These are phyloP conservation scores for Albatrellus ellisii DNA, from an alignment of 768 basidiomycete genomes.

Conservation along the genomic window DNA sequence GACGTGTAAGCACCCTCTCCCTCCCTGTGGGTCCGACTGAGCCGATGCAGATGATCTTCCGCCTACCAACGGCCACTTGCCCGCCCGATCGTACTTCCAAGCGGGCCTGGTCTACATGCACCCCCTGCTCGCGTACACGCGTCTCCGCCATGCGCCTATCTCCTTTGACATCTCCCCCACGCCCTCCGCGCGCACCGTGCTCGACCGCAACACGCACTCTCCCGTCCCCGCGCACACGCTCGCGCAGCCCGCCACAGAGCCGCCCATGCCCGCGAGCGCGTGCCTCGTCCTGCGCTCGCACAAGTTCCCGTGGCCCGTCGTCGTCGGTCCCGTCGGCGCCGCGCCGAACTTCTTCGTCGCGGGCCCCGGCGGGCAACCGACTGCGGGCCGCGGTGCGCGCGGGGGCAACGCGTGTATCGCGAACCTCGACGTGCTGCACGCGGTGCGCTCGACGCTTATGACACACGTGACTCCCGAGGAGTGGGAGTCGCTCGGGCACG, in stretches of 20 bases:
- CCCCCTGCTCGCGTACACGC: constrained; percentile 44
- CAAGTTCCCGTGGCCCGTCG: background rate
- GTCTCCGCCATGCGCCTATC: constrained; percentile 44
- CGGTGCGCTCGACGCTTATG: background rate
- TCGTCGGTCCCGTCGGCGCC: background rate
- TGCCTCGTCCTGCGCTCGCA: background rate
- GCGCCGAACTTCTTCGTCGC: background rate
- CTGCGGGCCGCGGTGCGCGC: constrained; percentile 12
- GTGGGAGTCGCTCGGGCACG: background rate
- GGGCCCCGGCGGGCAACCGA: constrained; percentile 16
- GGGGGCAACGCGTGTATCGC: background rate
- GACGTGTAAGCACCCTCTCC: constrained; percentile 24
- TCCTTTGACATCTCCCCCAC: constrained; percentile 45
- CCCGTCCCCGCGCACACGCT: constrained; percentile 22
- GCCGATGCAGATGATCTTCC: background rate
- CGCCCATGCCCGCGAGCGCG: background rate
- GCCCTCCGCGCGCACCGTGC: constrained; percentile 44
- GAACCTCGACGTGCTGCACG: background rate
- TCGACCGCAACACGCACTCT: constrained; percentile 39
- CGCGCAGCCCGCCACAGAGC: background rate
- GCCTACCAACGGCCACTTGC: constrained; percentile 7
- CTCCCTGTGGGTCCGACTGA: background rate
- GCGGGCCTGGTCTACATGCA: constrained; percentile 40
- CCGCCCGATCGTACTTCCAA: constrained; percentile 19
- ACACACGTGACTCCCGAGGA: background rate